phyloP scores from a whole-genome alignment of 768 basidiomycete species.

The Russula vinacea region DNA sequence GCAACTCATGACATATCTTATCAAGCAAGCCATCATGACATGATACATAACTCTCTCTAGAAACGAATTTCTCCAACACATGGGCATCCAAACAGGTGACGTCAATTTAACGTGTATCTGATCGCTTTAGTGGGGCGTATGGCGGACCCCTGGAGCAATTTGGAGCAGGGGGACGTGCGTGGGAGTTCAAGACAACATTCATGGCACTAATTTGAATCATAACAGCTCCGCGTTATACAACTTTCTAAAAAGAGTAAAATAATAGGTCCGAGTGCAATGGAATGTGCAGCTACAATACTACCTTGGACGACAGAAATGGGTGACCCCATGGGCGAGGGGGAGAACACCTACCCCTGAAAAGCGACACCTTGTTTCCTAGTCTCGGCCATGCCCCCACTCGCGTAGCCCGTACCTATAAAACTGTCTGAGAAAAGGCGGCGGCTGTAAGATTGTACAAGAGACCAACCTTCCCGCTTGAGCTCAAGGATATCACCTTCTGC shows the following conservation, averaged over 20 bases:
- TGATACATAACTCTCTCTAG: not conserved
- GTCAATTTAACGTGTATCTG: not conserved
- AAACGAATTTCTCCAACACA: too few relatives aligned
- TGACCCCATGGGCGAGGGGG: not conserved
- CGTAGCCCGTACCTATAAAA: conserved; percentile 79
- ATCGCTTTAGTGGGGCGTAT: not conserved
- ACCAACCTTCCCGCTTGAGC: conserved; percentile 81
- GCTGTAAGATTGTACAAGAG: not conserved
- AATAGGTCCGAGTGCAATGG: not conserved
- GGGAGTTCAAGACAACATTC: not conserved
- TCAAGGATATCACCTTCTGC: conserved; percentile 74
- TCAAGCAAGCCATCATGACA: conserved; percentile 8
- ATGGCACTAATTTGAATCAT: not conserved
- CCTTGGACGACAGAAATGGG: not conserved
- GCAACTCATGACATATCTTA: conserved; percentile 13
- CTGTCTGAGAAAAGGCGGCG: not conserved
- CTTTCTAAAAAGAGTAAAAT: too few relatives aligned
- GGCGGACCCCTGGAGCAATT: not conserved
- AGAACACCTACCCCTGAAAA: conserved; percentile 65
- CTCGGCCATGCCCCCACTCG: conserved; percentile 93
- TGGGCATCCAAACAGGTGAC: not conserved
- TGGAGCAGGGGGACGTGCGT: not conserved
- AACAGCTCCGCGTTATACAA: not conserved
- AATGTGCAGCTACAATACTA: not conserved
- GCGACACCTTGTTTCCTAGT: conserved; percentile 74